A percentile compares a stretch with the other conserved stretches of the same genome.
Conservation (phyloP, 2,329 filamentous ascomycete species). For the Colletotrichum caudatum region DNA sequence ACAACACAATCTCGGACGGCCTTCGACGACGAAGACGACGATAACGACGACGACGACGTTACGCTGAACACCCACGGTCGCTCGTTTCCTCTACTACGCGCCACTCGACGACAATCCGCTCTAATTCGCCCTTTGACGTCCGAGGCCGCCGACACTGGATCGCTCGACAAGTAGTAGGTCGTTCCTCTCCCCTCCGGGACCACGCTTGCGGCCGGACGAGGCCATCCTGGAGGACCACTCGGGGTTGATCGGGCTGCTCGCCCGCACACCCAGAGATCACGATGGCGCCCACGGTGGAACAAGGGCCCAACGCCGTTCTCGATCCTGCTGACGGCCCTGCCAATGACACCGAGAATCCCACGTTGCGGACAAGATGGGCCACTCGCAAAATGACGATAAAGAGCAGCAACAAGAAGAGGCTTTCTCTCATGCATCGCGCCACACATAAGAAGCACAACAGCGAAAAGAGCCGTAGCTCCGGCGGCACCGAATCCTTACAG, state of each 20-base stretch:
- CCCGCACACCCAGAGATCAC: conserved; percentile 43
- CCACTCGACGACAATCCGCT: conserved; percentile 12
- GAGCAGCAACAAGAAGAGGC: conserved; percentile 82
- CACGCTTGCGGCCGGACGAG: conserved; percentile 46
- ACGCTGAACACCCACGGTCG: conserved; percentile 37
- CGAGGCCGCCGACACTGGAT: conserved; percentile 27
- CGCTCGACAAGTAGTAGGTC: background rate
- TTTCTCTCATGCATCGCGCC: conserved; percentile 83
- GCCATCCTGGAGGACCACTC: conserved; percentile 57
- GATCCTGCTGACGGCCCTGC: conserved; percentile 11
- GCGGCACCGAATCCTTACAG: conserved; percentile 48
- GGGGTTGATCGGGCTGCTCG: conserved; percentile 54
- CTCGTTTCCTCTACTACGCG: conserved; percentile 30
- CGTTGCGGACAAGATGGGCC: conserved; percentile 92
- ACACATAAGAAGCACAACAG: conserved; percentile 72
- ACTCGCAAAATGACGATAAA: conserved; percentile 87
- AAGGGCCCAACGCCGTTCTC: conserved; percentile 28
- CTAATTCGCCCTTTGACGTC: background rate
- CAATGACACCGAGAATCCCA: conserved; percentile 49
- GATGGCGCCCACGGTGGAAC: conserved; percentile 45
- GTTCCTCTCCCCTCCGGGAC: conserved; percentile 33
- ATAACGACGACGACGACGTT: conserved; percentile 34
- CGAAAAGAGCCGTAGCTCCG: conserved; percentile 75
- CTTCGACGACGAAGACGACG: conserved; percentile 17
- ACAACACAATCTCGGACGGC: conserved; percentile 38